Conservation (phyloP, 2,329 filamentous ascomycete genomes). For the Tolypocladium amazonense region DNA sequence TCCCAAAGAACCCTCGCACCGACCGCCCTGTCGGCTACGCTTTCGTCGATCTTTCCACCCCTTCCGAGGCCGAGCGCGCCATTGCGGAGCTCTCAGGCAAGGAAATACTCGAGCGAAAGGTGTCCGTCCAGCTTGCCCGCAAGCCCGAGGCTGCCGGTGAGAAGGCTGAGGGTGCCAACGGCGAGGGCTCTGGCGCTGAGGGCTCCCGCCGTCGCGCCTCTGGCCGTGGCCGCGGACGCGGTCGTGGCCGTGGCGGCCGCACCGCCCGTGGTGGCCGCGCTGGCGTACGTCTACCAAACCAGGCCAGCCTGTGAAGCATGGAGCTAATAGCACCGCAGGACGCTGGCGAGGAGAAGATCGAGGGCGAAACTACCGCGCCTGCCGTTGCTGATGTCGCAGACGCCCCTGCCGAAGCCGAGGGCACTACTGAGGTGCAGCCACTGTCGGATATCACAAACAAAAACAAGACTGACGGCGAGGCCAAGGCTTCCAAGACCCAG, state of each 20-base stretch:
- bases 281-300: constrained; percentile 12
- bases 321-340: constrained; percentile 13
- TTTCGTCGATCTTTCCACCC: constrained; percentile 95
- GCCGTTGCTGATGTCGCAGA: constrained; percentile 34
- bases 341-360: constrained; percentile 33
- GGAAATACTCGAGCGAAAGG: constrained; percentile 97
- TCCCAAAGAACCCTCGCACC: constrained; percentile 98
- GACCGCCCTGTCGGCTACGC: constrained; percentile 97
- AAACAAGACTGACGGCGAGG: constrained; percentile 45
- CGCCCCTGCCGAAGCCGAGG: constrained; percentile 32
- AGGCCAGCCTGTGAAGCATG: too few relatives aligned
- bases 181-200: constrained; percentile 62
- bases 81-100: constrained; percentile 94
- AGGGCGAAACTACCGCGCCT: constrained; percentile 27
- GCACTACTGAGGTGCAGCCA: constrained; percentile 43
- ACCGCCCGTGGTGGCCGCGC: constrained; percentile 46
- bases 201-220: constrained; percentile 52
- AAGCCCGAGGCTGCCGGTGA: constrained; percentile 84
- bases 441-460: constrained; percentile 53
- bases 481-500: constrained; percentile 47
- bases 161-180: constrained; percentile 64
- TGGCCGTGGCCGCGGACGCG: constrained; percentile 57
- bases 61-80: constrained; percentile 87
- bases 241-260: constrained; percentile 59
- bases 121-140: constrained; percentile 95